Evolutionary conservation across 2,329 filamentous ascomycete species (phyloP), one percentile per base, ranked within the genome.

Genomic region (Passalora sequoiae): DNA sequence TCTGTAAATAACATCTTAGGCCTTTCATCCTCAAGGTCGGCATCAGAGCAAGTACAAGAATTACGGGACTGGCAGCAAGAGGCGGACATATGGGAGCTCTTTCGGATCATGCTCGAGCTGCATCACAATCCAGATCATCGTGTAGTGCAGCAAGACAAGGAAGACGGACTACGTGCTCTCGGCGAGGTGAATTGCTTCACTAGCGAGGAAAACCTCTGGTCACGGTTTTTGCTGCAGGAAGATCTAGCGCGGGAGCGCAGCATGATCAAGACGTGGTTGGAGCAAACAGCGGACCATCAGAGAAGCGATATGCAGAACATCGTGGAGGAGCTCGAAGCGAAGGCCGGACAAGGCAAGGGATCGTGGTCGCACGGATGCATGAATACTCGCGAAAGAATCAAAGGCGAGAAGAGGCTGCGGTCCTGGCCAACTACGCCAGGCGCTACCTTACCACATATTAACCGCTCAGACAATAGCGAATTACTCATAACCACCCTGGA

Each of bases 341-440:
- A 89, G 61, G 75, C 80, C 47, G 85, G 91, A 47, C 75, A 86
- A 57, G 84, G 85, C 7, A 67, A 70, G 38, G 86, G 89, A 38
- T 80, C 89, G 7, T 86, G 92, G 69, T 81, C 86, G 20, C 82
- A 89, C 62, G 91, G 91, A 29, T 96, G 89, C 86, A 78, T 96
- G 50, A 88, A 95, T 63, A 96, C 92, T 0, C 86, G 89, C 51
- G 81, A 86, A 46, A 83, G 83, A 36, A 88, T 98, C 66, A 98
- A 98, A 70, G 78, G 86, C 44, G 81, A 87, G 62, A 98, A 97
- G 70, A 81, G 84, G 45, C 69, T 92, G 52, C 78, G 85, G 46
- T 77, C 79, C 20, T 63, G 60, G 57, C 56, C 61, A 3, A 49
- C 52, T 46, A 19, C 56, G 45, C 46, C 76, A 76, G 25, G 73